phyloP scores from a whole-genome alignment of 2,329 filamentous ascomycete genomes.

The Botryotinia convoluta region DNA sequence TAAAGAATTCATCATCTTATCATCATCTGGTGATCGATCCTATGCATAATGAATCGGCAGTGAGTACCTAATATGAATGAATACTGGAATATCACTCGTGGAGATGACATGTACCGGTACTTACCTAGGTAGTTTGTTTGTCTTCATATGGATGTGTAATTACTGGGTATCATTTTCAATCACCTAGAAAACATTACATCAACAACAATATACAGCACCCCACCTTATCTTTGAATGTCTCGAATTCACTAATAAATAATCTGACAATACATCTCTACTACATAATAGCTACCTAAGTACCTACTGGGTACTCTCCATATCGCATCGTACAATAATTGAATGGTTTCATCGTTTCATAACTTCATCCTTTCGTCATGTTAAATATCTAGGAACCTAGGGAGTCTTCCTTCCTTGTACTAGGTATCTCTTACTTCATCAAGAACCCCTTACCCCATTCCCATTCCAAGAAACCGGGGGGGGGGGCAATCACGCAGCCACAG shows the following conservation, averaged over 20 bases:
- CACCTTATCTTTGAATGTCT: background rate
- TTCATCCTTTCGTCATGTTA: background rate
- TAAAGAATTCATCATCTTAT: background rate
- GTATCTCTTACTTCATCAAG: background rate
- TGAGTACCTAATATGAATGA: background rate
- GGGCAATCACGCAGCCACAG: constrained; percentile 21
- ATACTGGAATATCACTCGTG: background rate
- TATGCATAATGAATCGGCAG: background rate
- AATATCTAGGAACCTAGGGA: background rate
- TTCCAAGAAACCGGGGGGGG: constrained; percentile 4
- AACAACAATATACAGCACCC: background rate
- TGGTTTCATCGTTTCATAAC: background rate
- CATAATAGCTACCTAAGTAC: background rate
- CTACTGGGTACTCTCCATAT: no score
- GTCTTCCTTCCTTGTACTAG: background rate
- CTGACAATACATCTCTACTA: no score
- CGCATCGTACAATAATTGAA: no score
- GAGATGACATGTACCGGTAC: background rate
- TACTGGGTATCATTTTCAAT: background rate
- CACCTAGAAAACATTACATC: background rate
- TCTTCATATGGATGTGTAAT: background rate
- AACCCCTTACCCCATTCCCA: constrained; percentile 8
- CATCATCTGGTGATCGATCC: background rate
- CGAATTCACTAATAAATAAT: background rate
- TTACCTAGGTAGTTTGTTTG: background rate